Evolutionary conservation across 352 stramenopile genomes (phyloP).

Genomic region (Phytopythium aichiense): DNA sequence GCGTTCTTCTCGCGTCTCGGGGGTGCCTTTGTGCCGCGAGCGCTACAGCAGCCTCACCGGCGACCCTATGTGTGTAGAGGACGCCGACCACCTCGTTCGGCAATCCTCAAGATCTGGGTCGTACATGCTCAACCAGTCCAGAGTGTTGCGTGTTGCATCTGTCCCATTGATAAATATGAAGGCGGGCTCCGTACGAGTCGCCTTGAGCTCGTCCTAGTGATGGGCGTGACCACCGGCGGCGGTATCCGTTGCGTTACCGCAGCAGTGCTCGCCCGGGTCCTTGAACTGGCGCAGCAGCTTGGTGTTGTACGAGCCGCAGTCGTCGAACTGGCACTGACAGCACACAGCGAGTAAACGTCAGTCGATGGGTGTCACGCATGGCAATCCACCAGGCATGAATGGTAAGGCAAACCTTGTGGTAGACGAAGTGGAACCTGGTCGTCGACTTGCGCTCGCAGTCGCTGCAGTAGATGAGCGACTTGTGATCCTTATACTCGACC

Average conservation of each 20-base stretch:
- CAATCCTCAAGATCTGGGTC: slow-evolving; percentile 81
- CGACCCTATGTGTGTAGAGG: slow-evolving; percentile 84
- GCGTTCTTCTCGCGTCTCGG: slow-evolving; percentile 14
- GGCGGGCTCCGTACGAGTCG: background rate
- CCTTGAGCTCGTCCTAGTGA: background rate
- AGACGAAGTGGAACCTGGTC: slow-evolving; percentile 83
- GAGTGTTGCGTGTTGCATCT: slow-evolving; percentile 1
- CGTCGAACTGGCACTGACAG: slow-evolving; percentile 59
- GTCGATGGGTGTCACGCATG: background rate
- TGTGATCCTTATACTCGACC: slow-evolving; percentile 65
- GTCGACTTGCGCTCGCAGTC: slow-evolving; percentile 84
- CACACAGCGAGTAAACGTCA: background rate
- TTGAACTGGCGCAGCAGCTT: slow-evolving; percentile 79
- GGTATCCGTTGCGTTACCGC: background rate
- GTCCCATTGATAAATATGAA: too few relatives aligned
- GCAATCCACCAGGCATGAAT: background rate
- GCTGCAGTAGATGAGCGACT: slow-evolving; percentile 80
- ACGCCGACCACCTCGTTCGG: slow-evolving; percentile 45
- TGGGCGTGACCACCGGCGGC: background rate
- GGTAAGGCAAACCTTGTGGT: slow-evolving; percentile 66
- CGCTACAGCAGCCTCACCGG: slow-evolving; percentile 43
- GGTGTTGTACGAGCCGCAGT: slow-evolving; percentile 84
- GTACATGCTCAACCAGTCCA: slow-evolving; percentile 28
- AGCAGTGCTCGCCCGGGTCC: slow-evolving; percentile 31
- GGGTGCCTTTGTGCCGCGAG: slow-evolving; percentile 29